Conservation (phyloP, 306 rosid species). For the Trichosanthes truncata region DNA sequence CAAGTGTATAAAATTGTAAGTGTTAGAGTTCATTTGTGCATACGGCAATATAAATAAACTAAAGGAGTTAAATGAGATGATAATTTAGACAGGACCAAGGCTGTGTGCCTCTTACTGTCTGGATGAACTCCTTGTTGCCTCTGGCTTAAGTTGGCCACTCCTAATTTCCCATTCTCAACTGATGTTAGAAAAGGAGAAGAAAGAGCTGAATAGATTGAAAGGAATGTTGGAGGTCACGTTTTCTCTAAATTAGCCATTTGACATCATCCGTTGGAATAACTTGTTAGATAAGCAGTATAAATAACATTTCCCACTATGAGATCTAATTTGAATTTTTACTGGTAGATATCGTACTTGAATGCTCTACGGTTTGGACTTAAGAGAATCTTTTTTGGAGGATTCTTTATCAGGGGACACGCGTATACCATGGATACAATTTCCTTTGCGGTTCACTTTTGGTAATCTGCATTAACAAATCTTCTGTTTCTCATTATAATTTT, state of each 20-base stretch:
- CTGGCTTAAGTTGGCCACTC: background rate
- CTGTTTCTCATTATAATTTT: background rate
- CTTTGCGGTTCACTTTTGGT: constrained; percentile 93
- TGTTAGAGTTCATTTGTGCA: background rate
- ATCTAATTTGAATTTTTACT: constrained; percentile 14
- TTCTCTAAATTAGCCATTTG: background rate
- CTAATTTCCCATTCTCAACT: background rate
- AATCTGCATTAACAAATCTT: background rate
- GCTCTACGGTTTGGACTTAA: constrained; percentile 79
- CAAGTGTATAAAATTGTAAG: background rate
- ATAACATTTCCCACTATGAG: background rate
- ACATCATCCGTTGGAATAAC: background rate
- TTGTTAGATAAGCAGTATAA: background rate
- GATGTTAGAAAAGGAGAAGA: background rate
- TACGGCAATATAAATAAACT: background rate
- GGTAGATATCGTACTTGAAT: constrained; percentile 81
- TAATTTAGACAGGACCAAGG: background rate
- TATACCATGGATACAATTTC: constrained; percentile 99
- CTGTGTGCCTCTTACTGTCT: background rate
- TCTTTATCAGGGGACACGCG: constrained; percentile 98
- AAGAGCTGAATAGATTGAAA: background rate
- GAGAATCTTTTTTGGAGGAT: constrained; percentile 96
- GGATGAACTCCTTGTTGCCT: background rate
- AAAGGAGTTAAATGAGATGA: background rate
- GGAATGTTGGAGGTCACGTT: background rate